These are phyloP conservation scores for Yueomyces sinensis DNA, from an alignment of 805 yeast species.

Conservation along the genomic window DNA sequence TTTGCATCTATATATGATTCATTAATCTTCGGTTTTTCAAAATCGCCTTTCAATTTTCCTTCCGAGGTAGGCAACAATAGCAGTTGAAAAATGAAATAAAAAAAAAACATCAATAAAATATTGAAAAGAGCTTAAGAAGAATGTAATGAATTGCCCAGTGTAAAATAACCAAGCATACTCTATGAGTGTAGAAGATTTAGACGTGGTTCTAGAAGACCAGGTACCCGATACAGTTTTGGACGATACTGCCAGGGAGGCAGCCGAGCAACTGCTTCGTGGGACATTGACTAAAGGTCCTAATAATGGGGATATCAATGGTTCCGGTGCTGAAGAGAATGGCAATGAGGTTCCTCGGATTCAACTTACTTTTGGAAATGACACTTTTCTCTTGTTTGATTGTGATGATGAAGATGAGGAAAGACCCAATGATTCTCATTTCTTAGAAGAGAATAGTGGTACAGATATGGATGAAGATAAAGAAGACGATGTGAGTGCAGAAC, in stretches of 20 bases:
- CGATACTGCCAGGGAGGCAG: conserved; percentile 6
- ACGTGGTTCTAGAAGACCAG: not conserved
- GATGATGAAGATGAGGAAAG: conserved; percentile 3
- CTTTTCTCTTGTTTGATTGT: conserved; percentile 13
- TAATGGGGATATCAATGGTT: not conserved
- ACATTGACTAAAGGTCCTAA: not conserved
- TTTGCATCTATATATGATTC: no score
- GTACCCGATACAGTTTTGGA: not conserved
- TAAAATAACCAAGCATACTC: no score
- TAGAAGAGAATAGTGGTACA: not conserved
- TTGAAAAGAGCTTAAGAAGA: not conserved
- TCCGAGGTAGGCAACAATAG: no score
- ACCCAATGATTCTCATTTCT: no score
- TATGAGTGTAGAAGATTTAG: no score
- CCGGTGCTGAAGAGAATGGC: not conserved
- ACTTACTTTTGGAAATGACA: conserved; percentile 11
- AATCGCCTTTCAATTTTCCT: no score
- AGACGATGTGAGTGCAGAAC: not conserved
- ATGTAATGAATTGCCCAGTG: not conserved
- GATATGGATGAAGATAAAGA: conserved; percentile 4
- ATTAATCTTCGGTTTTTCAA: no score
- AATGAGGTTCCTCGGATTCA: conserved; percentile 8
- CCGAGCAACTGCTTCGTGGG: conserved; percentile 8
- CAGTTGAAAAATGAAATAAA: no score
- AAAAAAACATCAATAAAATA: no score